Conservation (phyloP, 305 asterid species). For the Solanum hybrid region DNA sequence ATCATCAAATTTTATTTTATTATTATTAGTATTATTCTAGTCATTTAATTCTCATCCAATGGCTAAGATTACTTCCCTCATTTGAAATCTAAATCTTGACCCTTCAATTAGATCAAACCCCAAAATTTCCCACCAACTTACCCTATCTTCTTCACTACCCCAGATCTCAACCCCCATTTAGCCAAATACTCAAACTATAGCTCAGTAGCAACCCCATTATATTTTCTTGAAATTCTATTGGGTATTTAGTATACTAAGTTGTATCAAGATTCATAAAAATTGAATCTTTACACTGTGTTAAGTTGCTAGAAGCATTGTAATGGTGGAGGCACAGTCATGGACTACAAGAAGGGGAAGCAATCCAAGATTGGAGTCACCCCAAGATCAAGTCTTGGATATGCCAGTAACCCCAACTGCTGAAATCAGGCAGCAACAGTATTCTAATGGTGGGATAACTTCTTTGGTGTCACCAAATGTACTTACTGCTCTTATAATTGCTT, state of each 20-base stretch:
- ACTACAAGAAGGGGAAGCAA: constrained; percentile 87
- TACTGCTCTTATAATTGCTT: constrained; percentile 59
- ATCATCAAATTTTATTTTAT: neutral
- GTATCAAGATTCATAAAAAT: neutral
- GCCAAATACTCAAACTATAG: neutral
- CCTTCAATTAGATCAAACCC: constrained; percentile 22
- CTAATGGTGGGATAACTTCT: constrained; percentile 5
- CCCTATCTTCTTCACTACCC: neutral
- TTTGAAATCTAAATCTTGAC: constrained; percentile 46
- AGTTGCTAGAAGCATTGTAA: constrained; percentile 14
- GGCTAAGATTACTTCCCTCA: neutral
- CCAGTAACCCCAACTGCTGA: constrained; percentile 90
- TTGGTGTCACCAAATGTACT: constrained; percentile 39
- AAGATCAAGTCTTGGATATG: constrained; percentile 64
- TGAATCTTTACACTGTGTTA: neutral
- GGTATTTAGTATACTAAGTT: neutral
- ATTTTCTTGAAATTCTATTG: neutral
- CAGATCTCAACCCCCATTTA: constrained; percentile 8
- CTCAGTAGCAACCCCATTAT: neutral
- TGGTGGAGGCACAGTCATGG: constrained; percentile 96
- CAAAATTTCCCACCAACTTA: constrained; percentile 2
- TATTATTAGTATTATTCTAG: neutral
- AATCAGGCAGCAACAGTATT: constrained; percentile 41
- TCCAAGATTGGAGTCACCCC: constrained; percentile 59
- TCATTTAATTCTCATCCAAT: constrained; percentile 22